Evolutionary conservation across 2,329 filamentous ascomycete genomes (phyloP).

Genomic region (Epicoccum sorghinum): DNA sequence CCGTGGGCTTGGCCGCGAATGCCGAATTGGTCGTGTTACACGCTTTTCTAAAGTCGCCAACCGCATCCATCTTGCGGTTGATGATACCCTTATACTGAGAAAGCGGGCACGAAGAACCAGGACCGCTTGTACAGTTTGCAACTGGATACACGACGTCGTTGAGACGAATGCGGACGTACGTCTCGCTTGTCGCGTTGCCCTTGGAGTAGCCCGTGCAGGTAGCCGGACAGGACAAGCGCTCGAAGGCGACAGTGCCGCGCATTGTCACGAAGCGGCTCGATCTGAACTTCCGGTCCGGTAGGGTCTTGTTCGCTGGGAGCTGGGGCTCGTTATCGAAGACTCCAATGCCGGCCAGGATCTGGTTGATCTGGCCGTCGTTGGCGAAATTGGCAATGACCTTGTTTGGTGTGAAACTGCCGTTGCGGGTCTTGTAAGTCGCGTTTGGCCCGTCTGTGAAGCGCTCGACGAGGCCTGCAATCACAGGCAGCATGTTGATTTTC

Average conservation of each 20-base stretch:
- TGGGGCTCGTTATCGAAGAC: constrained; percentile 64
- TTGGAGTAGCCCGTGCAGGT: constrained; percentile 2
- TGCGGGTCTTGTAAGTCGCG: constrained; percentile 56
- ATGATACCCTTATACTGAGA: constrained; percentile 48
- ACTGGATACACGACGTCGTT: constrained; percentile 70
- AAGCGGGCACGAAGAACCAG: constrained; percentile 50
- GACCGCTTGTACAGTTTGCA: constrained; percentile 61
- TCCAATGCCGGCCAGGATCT: constrained; percentile 65
- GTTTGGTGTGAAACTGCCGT: constrained; percentile 58
- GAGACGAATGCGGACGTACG: constrained; percentile 63
- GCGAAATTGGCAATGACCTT: constrained; percentile 66
- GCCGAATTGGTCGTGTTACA: constrained; percentile 44
- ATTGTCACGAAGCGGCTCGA: constrained; percentile 65
- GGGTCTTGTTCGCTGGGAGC: constrained; percentile 56
- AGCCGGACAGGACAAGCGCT: constrained; percentile 62
- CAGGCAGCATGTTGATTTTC: constrained; percentile 66
- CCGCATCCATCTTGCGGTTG: constrained; percentile 50
- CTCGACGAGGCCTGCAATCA: constrained; percentile 60
- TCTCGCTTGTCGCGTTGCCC: constrained; percentile 29
- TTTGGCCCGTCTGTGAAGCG: constrained; percentile 61
- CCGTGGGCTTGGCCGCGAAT: constrained; percentile 23
- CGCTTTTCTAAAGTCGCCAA: constrained; percentile 58
- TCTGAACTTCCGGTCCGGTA: constrained; percentile 59
- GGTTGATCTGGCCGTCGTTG: constrained; percentile 70
- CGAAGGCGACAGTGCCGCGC: constrained; percentile 69